Base-by-base conservation (phyloP, 2,329 filamentous ascomycete genomes). In the Pseudocercospora eumusae region DNA sequence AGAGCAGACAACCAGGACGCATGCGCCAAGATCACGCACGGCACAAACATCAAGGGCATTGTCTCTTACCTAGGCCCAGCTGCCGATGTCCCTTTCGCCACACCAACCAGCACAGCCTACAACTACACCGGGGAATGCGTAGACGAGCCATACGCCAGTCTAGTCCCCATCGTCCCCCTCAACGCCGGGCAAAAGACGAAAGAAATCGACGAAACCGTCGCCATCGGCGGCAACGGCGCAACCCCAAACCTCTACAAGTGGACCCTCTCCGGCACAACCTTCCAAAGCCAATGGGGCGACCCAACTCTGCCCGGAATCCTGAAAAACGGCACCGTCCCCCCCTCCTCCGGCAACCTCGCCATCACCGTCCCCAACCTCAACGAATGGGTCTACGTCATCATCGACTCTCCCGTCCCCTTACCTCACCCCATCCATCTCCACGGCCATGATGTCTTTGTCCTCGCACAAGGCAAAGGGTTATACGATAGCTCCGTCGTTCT, bases 351-450 rank as follows among this genome's bases (percentile, higher is more conserved):
- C 31, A 72, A 75, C 33, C 72, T 78, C 8, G 71, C 74, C 49
- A 72, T 77, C 59, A 69, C 74, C 36, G 68, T 76, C 4, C 70
- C 73, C 18, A 71, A 73, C 6, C 67, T 71, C 11, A 69, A 69
- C 42, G 65, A 79, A 68, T 74, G 72, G 71, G 76, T 80, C 62
- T 80, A 80, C 67, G 73, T 79, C 70, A 75, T 81, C 56, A 78
- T 80, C 56, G 77, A 80, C 62, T 73, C 67, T 11, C 57, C 47
- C 31, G 69, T 76, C 47, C 64, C 70, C 2, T 62, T 79, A 1
- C 76, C 80, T 4, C 74, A 79, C 49, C 73, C 75, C 7, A 72
- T 79, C 68, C 76, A 76, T 68, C 63, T 78, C n/a, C 73, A 74
- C 65, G 73, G 74, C 6, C 74, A 76, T 56, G 74, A 76, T 61